phyloP scores from a whole-genome alignment of 768 basidiomycete genomes.

The Exidia glandulosa region DNA sequence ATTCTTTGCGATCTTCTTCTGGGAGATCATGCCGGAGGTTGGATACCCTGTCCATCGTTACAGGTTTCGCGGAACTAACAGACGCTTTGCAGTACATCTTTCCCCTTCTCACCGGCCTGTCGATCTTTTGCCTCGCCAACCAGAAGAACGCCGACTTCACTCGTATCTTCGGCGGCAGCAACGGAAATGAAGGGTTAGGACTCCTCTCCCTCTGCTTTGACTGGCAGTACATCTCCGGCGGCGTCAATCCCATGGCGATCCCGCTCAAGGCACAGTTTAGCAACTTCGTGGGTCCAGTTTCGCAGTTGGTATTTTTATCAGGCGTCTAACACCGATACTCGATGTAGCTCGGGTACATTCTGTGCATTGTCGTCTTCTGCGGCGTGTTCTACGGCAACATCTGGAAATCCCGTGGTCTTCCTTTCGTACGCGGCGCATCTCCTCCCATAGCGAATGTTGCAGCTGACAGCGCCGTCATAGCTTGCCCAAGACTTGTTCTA shows the following conservation, averaged over 20 bases:
- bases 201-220: conserved; percentile 48
- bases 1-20: conserved; percentile 32
- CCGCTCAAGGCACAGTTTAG: conserved; percentile 37
- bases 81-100: conserved; percentile 37
- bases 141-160: conserved; percentile 36
- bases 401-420: conserved; percentile 50
- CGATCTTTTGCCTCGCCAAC: conserved; percentile 48
- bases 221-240: conserved; percentile 26
- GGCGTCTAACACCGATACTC: neutral
- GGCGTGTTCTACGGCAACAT: conserved; percentile 30
- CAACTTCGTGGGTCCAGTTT: conserved; percentile 12
- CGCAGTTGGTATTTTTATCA: conserved; percentile 12
- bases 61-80: neutral
- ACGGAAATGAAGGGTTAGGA: conserved; percentile 54
- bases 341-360: conserved; percentile 34
- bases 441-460: neutral
- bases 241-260: conserved; percentile 37
- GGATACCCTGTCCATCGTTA: conserved; percentile 6
- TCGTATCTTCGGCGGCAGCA: conserved; percentile 48
- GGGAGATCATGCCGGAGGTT: conserved; percentile 12
- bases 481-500: conserved; percentile 40
- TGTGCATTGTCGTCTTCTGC: conserved; percentile 33
- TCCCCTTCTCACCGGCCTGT: conserved; percentile 51
- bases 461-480: conserved; percentile 7
- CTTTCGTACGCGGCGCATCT: conserved; percentile 25